Evolutionary conservation across 352 stramenopile genomes (phyloP).

Genomic region (Phytopythium oedochilum): DNA sequence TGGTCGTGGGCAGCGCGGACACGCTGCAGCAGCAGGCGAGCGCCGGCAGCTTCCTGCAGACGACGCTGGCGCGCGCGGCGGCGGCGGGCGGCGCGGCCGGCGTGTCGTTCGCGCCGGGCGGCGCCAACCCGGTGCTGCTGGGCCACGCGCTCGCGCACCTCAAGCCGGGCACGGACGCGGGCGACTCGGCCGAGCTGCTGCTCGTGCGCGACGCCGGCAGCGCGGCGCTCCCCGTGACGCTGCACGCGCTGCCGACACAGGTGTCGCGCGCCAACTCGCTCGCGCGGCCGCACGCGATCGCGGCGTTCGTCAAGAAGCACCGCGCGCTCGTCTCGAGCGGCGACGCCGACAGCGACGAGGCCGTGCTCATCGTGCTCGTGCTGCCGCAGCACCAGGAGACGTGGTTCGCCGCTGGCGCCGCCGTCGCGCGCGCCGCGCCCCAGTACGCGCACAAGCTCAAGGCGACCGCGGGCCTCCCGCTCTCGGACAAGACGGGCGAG

Average conservation of each 20-base stretch:
- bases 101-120: constrained; percentile 21
- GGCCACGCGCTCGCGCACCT: constrained; percentile 40
- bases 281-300: constrained; percentile 71
- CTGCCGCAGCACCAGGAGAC: constrained; percentile 45
- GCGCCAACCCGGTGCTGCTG: constrained; percentile 40
- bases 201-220: constrained; percentile 23
- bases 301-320: constrained; percentile 56
- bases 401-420: constrained; percentile 50
- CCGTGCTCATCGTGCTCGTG: constrained; percentile 51
- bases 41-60: constrained; percentile 29
- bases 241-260: constrained; percentile 51
- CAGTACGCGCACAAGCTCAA: constrained; percentile 53
- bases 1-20: constrained; percentile 45
- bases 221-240: constrained; percentile 35
- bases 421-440: constrained; percentile 42
- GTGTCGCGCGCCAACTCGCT: constrained; percentile 69
- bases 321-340: constrained; percentile 16
- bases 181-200: constrained; percentile 40
- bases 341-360: constrained; percentile 15
- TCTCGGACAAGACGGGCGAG: constrained; percentile 12
- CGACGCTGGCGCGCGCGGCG: constrained; percentile 22
- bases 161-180: constrained; percentile 32
- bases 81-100: constrained; percentile 10
- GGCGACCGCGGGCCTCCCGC: constrained; percentile 26
- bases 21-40: constrained; percentile 28